Percentiles rank a stretch among this genome's conserved stretches.
Conservation (phyloP, 768 basidiomycete species). For the Tricholoma matsutake region DNA sequence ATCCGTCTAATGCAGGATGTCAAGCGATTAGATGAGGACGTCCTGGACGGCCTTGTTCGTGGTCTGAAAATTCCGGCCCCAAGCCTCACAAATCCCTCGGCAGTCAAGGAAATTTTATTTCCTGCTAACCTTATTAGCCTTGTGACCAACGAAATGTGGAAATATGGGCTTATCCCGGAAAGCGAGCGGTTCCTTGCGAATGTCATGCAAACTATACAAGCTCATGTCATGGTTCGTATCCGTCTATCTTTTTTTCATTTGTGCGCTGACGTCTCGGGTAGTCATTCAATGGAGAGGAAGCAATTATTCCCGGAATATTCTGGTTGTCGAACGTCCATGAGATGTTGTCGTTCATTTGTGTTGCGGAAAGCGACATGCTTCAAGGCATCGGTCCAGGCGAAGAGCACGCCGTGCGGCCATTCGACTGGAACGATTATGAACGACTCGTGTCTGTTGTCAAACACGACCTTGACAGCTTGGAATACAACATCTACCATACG, state of each 20-base stretch:
- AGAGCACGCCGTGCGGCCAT: conserved; percentile 86
- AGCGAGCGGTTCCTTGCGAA: conserved; percentile 98
- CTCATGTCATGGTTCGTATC: conserved; percentile 91
- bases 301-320: conserved; percentile 94
- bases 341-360: conserved; percentile 97
- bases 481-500: conserved; percentile 99
- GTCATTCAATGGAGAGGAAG: conserved; percentile 92
- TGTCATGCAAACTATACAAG: conserved; percentile 97
- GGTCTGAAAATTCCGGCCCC: conserved; percentile 92
- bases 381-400: conserved; percentile 97
- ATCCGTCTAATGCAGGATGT: conserved; percentile 89
- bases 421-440: conserved; percentile 97
- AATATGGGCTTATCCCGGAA: conserved; percentile 93
- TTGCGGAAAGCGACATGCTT: conserved; percentile 98
- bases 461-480: conserved; percentile 95
- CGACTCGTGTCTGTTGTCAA: conserved; percentile 96
- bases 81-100: conserved; percentile 86
- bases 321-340: conserved; percentile 99
- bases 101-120: conserved; percentile 96
- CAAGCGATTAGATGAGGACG: conserved; percentile 89
- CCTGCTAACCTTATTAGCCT: conserved; percentile 97
- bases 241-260: conserved; percentile 7
- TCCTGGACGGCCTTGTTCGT: conserved; percentile 84
- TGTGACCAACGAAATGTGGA: conserved; percentile 99
- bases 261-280: conserved; percentile 26